Evolutionary conservation across 2,329 filamentous ascomycete species (phyloP).

Genomic region (Pseudogymnoascus sp.): DNA sequence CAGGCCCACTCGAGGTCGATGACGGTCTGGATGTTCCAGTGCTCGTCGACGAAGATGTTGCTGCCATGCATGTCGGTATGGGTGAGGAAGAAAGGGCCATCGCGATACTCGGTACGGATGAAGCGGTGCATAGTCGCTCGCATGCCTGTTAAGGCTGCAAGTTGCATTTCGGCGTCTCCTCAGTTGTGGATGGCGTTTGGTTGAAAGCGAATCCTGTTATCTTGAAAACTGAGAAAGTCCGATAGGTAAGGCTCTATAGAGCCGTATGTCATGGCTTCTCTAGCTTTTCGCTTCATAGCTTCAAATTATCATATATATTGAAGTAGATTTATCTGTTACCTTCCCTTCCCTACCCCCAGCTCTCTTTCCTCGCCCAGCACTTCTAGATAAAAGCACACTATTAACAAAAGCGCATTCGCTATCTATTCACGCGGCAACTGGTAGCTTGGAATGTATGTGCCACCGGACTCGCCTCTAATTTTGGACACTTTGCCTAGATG

Average conservation of each 20-base stretch:
- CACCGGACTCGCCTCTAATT: too few species aligned
- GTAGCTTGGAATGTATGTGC: too few species aligned
- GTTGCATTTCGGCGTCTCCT: conserved; percentile 15
- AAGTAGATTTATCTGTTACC: too few species aligned
- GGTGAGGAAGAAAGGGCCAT: conserved; percentile 23
- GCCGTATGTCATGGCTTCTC: conserved; percentile 18
- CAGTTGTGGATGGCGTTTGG: conserved; percentile 21
- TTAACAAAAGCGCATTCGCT: too few species aligned
- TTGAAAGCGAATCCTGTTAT: conserved; percentile 24
- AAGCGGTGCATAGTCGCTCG: conserved; percentile 13
- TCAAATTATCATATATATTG: too few species aligned
- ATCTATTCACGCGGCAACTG: too few species aligned
- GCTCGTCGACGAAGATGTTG: conserved; percentile 31
- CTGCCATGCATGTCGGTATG: conserved; percentile 27
- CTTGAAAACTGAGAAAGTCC: conserved; percentile 24
- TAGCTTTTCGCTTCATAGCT: too few species aligned
- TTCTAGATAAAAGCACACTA: too few species aligned
- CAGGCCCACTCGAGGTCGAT: conserved; percentile 33
- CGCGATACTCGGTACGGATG: conserved; percentile 11
- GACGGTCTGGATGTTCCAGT: conserved; percentile 29
- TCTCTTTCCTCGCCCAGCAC: too few species aligned
- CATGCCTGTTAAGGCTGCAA: conserved; percentile 13
- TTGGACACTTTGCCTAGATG: too few species aligned
- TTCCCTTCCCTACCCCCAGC: too few species aligned
- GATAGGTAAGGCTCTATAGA: conserved; percentile 24